Conservation (phyloP, 2,329 filamentous ascomycete genomes). For the Penicillium corylophilum region DNA sequence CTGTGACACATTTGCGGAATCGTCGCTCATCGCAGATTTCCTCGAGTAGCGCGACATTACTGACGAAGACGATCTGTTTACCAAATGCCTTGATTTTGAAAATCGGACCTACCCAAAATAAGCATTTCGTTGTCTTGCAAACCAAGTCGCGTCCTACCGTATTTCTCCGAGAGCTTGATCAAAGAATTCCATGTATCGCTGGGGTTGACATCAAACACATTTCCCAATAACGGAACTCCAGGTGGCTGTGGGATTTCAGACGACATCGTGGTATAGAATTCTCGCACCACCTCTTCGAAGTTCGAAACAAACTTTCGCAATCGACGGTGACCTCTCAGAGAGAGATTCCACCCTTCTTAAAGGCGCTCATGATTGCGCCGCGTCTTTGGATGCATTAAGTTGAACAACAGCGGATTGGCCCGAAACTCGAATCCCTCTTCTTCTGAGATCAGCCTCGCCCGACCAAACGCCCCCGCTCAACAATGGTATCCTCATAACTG, state of each 20-base stretch:
- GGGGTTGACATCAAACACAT: conserved; percentile 51
- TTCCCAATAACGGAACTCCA: conserved; percentile 53
- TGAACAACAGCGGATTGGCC: too few species aligned
- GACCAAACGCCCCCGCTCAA: background rate
- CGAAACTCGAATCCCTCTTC: too few species aligned
- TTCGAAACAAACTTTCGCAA: too few species aligned
- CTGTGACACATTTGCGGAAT: conserved; percentile 56
- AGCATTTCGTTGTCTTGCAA: background rate
- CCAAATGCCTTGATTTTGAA: conserved; percentile 39
- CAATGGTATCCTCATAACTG: background rate
- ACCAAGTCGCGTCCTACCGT: conserved; percentile 34
- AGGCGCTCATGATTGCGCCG: too few species aligned
- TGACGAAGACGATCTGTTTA: background rate
- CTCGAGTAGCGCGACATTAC: background rate
- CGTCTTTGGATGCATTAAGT: too few species aligned
- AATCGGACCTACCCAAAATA: conserved; percentile 52
- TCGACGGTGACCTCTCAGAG: too few species aligned
- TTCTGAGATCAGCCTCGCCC: too few species aligned
- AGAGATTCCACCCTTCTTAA: too few species aligned
- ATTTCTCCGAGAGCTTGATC: conserved; percentile 49
- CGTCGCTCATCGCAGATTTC: conserved; percentile 65
- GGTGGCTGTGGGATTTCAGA: conserved; percentile 51
- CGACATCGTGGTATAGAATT: background rate
- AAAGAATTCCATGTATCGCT: conserved; percentile 53
- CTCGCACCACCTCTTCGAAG: too few species aligned